These are phyloP conservation scores for Lanzia echinophila DNA, from an alignment of 2,329 filamentous ascomycete species.

Conservation along the genomic window DNA sequence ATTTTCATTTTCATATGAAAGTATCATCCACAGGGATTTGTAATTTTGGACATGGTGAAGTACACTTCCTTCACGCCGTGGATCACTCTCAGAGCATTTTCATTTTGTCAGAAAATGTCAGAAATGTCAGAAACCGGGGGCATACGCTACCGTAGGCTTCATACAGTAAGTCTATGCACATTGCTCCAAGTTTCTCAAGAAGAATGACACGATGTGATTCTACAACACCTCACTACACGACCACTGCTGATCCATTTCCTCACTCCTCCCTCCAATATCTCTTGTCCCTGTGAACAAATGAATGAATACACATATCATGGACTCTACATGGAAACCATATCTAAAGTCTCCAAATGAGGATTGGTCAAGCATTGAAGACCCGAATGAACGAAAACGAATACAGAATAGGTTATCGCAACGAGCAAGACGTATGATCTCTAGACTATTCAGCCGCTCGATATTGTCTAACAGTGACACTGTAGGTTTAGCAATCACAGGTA, in stretches of 20 bases:
- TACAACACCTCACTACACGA: no score
- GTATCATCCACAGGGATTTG: no score
- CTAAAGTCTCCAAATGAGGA: conserved; percentile 25
- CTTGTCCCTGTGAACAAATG: background rate
- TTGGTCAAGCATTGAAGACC: conserved; percentile 30
- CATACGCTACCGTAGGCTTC: background rate
- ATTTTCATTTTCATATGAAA: no score
- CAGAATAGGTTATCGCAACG: conserved; percentile 27
- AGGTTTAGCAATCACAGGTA: conserved; percentile 11
- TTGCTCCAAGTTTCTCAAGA: no score
- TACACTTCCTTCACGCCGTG: no score
- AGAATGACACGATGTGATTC: no score
- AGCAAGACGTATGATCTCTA: conserved; percentile 17
- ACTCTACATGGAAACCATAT: conserved; percentile 17
- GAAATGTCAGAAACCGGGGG: conserved; percentile 3
- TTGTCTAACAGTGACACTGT: conserved; percentile 6
- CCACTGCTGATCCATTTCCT: no score
- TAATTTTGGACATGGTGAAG: no score
- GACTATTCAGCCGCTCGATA: background rate
- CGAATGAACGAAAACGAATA: conserved; percentile 22
- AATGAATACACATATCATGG: background rate
- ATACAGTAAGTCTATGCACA: background rate
- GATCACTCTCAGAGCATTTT: no score
- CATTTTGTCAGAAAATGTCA: background rate
- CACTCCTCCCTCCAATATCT: no score